A percentile compares a stretch with the other conserved stretches of the same genome.
Evolutionary conservation across 1,284 basidiomycete genomes (phyloP).

Genomic region (Irpex sp.): DNA sequence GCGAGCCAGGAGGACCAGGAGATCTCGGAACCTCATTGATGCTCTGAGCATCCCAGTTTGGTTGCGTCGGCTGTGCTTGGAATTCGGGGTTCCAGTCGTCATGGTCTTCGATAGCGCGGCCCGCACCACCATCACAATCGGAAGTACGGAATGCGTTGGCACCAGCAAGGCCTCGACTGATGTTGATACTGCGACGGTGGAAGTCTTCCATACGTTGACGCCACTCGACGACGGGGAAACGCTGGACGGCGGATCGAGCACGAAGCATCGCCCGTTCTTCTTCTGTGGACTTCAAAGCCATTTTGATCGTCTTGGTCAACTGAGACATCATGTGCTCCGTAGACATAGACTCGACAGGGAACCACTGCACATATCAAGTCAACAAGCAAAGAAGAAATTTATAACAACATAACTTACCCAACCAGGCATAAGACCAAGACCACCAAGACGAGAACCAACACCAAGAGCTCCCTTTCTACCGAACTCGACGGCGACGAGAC

Average conservation of each 20-base stretch:
- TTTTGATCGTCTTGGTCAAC: slow-evolving; percentile 88
- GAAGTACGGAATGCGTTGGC: slow-evolving; percentile 74
- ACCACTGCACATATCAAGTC: slow-evolving; percentile 59
- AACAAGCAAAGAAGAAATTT: not conserved
- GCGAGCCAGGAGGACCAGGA: slow-evolving; percentile 37
- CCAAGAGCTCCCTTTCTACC: slow-evolving; percentile 92
- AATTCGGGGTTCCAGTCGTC: slow-evolving; percentile 57
- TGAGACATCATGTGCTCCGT: slow-evolving; percentile 95
- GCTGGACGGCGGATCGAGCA: slow-evolving; percentile 88
- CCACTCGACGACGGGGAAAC: slow-evolving; percentile 96
- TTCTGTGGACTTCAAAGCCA: slow-evolving; percentile 85
- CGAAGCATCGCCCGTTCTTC: slow-evolving; percentile 89
- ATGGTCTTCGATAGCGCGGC: slow-evolving; percentile 40
- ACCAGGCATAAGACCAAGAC: slow-evolving; percentile 93
- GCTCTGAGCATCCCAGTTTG: slow-evolving; percentile 51
- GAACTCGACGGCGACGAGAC: slow-evolving; percentile 92
- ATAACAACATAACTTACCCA: slow-evolving; percentile 60
- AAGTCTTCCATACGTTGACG: slow-evolving; percentile 93
- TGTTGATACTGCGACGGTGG: slow-evolving; percentile 79
- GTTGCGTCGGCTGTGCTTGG: slow-evolving; percentile 46
- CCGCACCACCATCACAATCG: slow-evolving; percentile 56
- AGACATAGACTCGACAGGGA: slow-evolving; percentile 89
- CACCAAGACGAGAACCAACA: slow-evolving; percentile 89
- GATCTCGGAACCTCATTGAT: slow-evolving; percentile 30
- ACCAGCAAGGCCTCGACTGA: slow-evolving; percentile 67